Evolutionary conservation across 768 basidiomycete genomes (phyloP).

Genomic region (Chlorophyllum brunneum): DNA sequence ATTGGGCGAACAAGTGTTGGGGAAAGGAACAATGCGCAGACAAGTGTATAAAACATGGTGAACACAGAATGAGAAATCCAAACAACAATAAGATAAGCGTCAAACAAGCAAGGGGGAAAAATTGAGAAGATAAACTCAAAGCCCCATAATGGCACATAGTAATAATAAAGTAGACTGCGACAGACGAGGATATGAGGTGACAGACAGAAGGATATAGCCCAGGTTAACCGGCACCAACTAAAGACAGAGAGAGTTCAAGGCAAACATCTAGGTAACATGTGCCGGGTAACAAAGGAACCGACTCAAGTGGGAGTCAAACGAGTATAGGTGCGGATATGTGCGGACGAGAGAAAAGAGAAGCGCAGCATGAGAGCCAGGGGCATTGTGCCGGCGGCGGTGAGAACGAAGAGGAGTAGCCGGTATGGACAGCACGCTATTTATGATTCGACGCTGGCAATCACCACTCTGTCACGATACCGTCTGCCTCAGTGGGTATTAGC

Average conservation of each 20-base stretch:
- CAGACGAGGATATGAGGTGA: neutral
- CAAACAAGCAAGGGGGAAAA: neutral
- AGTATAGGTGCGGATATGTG: neutral
- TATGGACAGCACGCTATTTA: no score
- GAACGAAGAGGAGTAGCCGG: neutral
- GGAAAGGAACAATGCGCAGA: slow-evolving; percentile 4
- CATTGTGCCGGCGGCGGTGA: neutral
- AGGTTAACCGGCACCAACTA: neutral
- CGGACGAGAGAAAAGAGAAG: neutral
- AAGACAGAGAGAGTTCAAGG: neutral
- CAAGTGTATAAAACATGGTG: neutral
- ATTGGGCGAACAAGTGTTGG: neutral
- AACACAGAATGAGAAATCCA: neutral
- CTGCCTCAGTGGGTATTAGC: slow-evolving; percentile 44
- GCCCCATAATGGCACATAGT: slow-evolving; percentile 12
- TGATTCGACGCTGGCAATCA: no score
- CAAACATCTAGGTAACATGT: neutral
- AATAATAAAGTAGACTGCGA: slow-evolving; percentile 11
- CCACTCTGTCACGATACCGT: slow-evolving; percentile 43
- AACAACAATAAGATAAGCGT: neutral
- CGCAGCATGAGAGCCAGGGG: neutral
- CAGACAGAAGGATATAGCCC: slow-evolving; percentile 4
- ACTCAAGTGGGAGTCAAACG: neutral
- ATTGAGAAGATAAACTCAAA: slow-evolving; percentile 12
- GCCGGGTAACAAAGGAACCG: neutral